Base-by-base conservation (phyloP, 352 stramenopile genomes). In the Phytophthora cactorum region DNA sequence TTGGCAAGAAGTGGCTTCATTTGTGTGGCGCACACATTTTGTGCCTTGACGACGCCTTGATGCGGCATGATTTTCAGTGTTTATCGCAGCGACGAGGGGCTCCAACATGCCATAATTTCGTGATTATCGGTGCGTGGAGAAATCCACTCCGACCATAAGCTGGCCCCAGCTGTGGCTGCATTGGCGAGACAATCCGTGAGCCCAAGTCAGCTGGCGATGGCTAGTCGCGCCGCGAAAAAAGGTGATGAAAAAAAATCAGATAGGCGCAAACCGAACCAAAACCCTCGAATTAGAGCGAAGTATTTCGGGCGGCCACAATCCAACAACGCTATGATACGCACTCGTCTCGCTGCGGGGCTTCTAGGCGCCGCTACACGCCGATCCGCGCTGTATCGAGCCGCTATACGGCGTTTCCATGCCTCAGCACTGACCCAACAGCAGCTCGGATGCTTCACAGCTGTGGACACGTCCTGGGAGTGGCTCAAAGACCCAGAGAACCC, bases 401-500 rank as follows among this genome's bases (percentile, higher is more conserved):
- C 38, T 32, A 15, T n/a, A 17, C 58, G 41, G 32, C 27, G 36
- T 25, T 56, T 69, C 1, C 49, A 67, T 46, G 36, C 6, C 9
- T 75, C 68, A 44, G 8, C 28, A 8, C 4, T 50, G 1, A 14
- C 11, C 9, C 47, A 43, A 2, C 72, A 76, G 17, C 54, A 66
- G 15, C 31, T 65, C 4, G 58, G 52, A 49, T 74, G 63, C 36
- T 69, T 70, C 28, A 1, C 41, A 17, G 56, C 46, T 43, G 47
- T 50, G 0, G 68, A 74, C 25, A 62, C 58, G 43, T 72, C 68
- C 12, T 79, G 70, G 68, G 68, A 80, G 9, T 92, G 84, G 84
- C 73, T 92, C 39, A 86, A 83, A 39, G 59, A 83, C 25, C 79
- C 66, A 0, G 53, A 68, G 1, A 67, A 85, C 49, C 72, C 78